These are phyloP conservation scores for Globisporangium alternatum DNA, from an alignment of 352 stramenopile genomes.

Conservation along the genomic window DNA sequence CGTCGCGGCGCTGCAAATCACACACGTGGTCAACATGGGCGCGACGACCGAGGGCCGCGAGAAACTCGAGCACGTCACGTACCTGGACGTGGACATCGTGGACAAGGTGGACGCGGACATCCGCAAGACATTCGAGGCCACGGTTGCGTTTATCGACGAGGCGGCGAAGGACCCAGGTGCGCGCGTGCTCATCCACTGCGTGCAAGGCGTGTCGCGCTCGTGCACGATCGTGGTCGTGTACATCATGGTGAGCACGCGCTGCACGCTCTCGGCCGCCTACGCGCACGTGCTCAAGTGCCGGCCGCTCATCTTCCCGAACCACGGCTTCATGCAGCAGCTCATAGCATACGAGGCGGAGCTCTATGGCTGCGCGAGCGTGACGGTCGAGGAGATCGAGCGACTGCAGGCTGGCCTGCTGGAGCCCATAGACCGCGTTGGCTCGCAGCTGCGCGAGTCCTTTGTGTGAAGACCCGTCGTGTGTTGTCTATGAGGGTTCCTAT, in stretches of 20 bases:
- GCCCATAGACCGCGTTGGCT: constrained; percentile 57
- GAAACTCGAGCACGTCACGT: constrained; percentile 49
- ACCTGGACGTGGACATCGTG: constrained; percentile 61
- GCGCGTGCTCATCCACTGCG: constrained; percentile 78
- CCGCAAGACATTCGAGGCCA: constrained; percentile 41
- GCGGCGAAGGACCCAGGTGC: constrained; percentile 19
- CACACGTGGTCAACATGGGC: constrained; percentile 73
- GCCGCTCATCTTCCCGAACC: constrained; percentile 77
- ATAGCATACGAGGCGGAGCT: constrained; percentile 62
- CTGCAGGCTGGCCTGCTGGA: constrained; percentile 64
- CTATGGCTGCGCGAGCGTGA: constrained; percentile 68
- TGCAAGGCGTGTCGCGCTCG: constrained; percentile 78
- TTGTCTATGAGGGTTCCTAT: not conserved
- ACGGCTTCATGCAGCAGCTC: constrained; percentile 76
- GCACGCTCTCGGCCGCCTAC: constrained; percentile 73
- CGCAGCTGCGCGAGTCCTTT: constrained; percentile 46
- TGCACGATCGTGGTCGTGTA: constrained; percentile 80
- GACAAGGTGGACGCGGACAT: constrained; percentile 67
- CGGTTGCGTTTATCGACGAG: constrained; percentile 54
- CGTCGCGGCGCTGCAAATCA: constrained; percentile 56
- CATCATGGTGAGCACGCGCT: constrained; percentile 70
- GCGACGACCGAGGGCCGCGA: constrained; percentile 57
- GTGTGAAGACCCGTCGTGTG: constrained; percentile 12
- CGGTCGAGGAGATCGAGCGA: constrained; percentile 58
- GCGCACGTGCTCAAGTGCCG: constrained; percentile 75